These are phyloP conservation scores for Starmerella floricola DNA, from an alignment of 805 yeast genomes.

Conservation along the genomic window DNA sequence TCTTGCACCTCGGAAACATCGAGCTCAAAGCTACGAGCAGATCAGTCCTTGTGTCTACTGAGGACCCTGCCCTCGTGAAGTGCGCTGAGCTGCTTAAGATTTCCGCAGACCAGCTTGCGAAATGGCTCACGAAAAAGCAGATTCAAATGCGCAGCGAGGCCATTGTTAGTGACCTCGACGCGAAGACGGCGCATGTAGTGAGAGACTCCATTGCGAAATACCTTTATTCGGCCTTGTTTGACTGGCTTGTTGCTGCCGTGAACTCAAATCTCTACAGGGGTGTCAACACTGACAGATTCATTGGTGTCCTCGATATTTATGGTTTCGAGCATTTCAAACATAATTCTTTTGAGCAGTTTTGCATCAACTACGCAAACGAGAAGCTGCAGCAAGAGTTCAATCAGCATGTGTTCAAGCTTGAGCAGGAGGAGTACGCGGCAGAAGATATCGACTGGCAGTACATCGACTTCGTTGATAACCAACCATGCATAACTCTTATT, in stretches of 20 bases:
- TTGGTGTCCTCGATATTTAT: constrained; percentile 93
- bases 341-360: constrained; percentile 93
- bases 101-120: constrained; percentile 59
- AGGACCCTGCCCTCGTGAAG: constrained; percentile 71
- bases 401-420: constrained; percentile 92
- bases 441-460: constrained; percentile 96
- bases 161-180: constrained; percentile 69
- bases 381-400: constrained; percentile 94
- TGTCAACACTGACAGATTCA: constrained; percentile 62
- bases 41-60: constrained; percentile 68
- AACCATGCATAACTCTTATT: constrained; percentile 87
- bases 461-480: constrained; percentile 90
- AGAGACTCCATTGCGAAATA: constrained; percentile 96
- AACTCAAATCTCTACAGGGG: constrained; percentile 50
- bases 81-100: constrained; percentile 79
- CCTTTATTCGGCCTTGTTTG: constrained; percentile 82
- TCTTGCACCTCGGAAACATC: constrained; percentile 87
- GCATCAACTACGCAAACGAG: constrained; percentile 94
- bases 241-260: constrained; percentile 83
- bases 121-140: constrained; percentile 89
- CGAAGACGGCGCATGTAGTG: constrained; percentile 76
- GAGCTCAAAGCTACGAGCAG: constrained; percentile 72
- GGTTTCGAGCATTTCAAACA: constrained; percentile 94
- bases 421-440: constrained; percentile 84
- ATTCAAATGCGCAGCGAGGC: constrained; percentile 86